These are phyloP conservation scores for Ephemerocybe angulata DNA, from an alignment of 768 basidiomycete species.

Conservation along the genomic window DNA sequence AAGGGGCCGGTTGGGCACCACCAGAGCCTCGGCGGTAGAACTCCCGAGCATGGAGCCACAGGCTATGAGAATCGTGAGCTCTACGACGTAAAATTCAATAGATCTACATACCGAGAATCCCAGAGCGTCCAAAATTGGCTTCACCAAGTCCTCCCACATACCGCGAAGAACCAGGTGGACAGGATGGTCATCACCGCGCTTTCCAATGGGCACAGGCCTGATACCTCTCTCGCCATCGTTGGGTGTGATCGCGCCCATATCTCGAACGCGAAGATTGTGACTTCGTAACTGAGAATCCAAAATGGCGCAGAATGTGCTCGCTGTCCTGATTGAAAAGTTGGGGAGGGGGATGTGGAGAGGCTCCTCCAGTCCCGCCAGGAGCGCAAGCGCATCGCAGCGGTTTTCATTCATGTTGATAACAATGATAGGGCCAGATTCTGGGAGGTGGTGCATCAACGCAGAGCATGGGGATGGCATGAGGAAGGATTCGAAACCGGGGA, in stretches of 20 bases:
- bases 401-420: slow-evolving; percentile 1
- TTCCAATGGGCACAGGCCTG: too few relatives aligned
- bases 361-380: too few relatives aligned
- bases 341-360: too few relatives aligned
- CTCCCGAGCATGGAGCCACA: not conserved
- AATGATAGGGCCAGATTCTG: not conserved
- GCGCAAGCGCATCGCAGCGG: too few relatives aligned
- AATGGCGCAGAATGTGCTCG: not conserved
- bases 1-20: slow-evolving; percentile 6
- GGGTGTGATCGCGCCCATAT: too few relatives aligned
- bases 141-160: not conserved
- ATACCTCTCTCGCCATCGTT: too few relatives aligned
- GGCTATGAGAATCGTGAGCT: not conserved
- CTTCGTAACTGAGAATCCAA: not conserved
- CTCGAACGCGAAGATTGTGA: not conserved
- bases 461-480: not conserved
- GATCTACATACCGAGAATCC: slow-evolving; percentile 3
- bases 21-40: not conserved
- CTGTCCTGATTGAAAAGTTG: too few relatives aligned
- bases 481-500: not conserved
- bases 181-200: too few relatives aligned
- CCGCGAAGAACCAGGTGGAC: not conserved
- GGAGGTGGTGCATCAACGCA: not conserved
- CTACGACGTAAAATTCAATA: too few relatives aligned
- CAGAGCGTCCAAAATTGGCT: slow-evolving; percentile 10